These are phyloP conservation scores for Batkoa obscura DNA, from an alignment of 371 early-diverging fungal genomes.

Conservation along the genomic window DNA sequence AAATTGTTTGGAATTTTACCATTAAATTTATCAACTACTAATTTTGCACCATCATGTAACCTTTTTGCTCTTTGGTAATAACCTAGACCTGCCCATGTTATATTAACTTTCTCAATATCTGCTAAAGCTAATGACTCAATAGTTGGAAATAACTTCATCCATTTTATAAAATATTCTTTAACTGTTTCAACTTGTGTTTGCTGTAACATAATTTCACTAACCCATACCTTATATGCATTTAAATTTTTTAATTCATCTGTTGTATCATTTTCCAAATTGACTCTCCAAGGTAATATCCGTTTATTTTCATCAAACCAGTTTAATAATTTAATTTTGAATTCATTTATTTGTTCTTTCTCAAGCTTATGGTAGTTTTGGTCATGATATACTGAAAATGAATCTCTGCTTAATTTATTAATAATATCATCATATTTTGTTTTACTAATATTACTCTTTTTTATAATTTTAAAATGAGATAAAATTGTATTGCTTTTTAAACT, in stretches of 20 bases:
- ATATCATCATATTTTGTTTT: neutral
- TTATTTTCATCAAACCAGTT: conserved; percentile 41
- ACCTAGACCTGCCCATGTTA: conserved; percentile 63
- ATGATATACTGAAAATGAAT: neutral
- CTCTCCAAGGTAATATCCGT: conserved; percentile 54
- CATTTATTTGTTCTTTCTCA: neutral
- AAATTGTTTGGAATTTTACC: conserved; percentile 39
- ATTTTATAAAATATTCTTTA: conserved; percentile 43
- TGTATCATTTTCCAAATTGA: conserved; percentile 10
- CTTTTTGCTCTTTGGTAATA: conserved; percentile 60
- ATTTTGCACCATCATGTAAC: conserved; percentile 46
- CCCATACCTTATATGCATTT: conserved; percentile 62
- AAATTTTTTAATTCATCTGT: conserved; percentile 14
- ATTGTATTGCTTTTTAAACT: neutral
- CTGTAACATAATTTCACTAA: conserved; percentile 72
- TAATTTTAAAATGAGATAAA: neutral
- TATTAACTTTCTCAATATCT: conserved; percentile 32
- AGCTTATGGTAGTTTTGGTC: neutral
- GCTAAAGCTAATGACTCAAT: conserved; percentile 42
- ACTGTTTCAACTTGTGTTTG: conserved; percentile 65
- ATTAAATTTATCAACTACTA: conserved; percentile 28
- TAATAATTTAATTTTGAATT: conserved; percentile 18
- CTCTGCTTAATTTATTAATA: neutral
- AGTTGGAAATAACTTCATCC: conserved; percentile 65
- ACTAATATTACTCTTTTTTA: neutral